phyloP scores from a whole-genome alignment of 2,329 filamentous ascomycete genomes.

The Domatiomyces catenatus region DNA sequence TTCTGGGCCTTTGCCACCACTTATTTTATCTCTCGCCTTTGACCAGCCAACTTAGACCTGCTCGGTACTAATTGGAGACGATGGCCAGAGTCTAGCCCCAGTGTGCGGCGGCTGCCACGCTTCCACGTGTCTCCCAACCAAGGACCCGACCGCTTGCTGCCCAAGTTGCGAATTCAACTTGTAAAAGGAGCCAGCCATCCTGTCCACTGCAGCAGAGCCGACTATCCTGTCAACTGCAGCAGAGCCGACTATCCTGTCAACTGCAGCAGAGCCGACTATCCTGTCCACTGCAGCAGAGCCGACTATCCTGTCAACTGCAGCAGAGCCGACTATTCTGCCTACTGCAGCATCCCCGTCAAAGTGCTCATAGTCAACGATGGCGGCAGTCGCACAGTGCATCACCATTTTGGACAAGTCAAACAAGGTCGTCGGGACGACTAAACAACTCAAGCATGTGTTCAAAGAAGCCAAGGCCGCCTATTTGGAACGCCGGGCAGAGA shows the following conservation, averaged over 20 bases:
- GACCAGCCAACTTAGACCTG: neutral
- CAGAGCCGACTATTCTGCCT: neutral
- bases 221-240: no score
- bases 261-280: neutral
- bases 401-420: conserved; percentile 84
- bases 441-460: conserved; percentile 78
- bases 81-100: neutral
- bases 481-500: conserved; percentile 68
- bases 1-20: neutral
- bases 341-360: neutral
- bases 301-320: no score
- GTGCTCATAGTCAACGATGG: conserved; percentile 9
- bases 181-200: neutral
- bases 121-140: neutral
- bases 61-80: neutral
- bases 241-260: neutral
- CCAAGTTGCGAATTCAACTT: neutral
- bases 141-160: neutral
- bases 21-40: neutral
- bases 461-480: conserved; percentile 84
- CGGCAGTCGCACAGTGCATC: conserved; percentile 51
- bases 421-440: conserved; percentile 81
- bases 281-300: no score
- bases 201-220: no score
- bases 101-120: neutral